These are phyloP conservation scores for Beta lomatogona DNA, from an alignment of 179 eudicot species.

Conservation along the genomic window DNA sequence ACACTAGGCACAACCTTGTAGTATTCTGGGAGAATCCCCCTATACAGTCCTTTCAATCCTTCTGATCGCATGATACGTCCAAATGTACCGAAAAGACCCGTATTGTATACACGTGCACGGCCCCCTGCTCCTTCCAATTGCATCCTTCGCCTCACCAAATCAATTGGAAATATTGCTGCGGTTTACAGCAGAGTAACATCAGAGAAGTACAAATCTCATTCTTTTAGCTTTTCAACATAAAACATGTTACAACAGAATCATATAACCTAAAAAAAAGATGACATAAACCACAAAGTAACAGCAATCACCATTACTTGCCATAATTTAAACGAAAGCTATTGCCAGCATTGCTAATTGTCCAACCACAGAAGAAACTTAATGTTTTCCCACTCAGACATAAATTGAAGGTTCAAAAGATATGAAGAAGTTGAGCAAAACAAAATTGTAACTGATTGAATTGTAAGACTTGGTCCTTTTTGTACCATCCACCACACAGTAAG, in stretches of 20 bases:
- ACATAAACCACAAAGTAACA: not conserved
- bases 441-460: constrained; percentile 16
- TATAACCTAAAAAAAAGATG: not conserved
- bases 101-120: constrained; percentile 46
- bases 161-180: constrained; percentile 60
- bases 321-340: not conserved
- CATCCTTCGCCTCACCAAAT: constrained; percentile 59
- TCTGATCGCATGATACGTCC: constrained; percentile 39
- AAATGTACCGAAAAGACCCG: constrained; percentile 48
- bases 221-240: not conserved
- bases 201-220: not conserved
- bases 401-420: constrained; percentile 8
- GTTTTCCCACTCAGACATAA: not conserved
- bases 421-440: constrained; percentile 12
- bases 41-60: constrained; percentile 53
- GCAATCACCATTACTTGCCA: not conserved
- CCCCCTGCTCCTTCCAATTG: constrained; percentile 67
- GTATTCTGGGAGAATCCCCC: constrained; percentile 61
- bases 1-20: constrained; percentile 61
- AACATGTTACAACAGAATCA: not conserved
- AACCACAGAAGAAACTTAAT: not conserved
- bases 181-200: constrained; percentile 3
- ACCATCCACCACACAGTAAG: constrained; percentile 37
- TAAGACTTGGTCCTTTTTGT: constrained; percentile 13
- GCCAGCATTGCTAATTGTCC: constrained; percentile 7